Evolutionary conservation across 371 early-diverging fungal genomes (phyloP), one percentile per base, ranked within the genome.

Genomic region (Mortierella sp.): DNA sequence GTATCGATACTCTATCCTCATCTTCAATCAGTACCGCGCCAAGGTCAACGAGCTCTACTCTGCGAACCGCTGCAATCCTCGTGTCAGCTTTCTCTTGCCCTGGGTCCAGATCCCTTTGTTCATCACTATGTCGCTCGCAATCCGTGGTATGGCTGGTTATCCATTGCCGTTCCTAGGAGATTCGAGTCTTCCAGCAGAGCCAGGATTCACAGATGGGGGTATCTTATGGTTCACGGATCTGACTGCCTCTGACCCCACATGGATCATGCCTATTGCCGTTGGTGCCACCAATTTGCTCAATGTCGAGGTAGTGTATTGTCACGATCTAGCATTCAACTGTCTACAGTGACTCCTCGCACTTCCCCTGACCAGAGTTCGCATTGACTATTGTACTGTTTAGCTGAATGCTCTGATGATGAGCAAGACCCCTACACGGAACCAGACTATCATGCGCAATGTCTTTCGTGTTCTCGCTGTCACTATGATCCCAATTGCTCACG

Each of bases 51-150:
- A 81, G 14, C 82, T 93, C 10, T 92, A 92, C 71, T 67, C 80
- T 7, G 74, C 81, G 21, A 74, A 92, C 63, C 79, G 84, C 22
- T 92, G 91, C 67, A 68, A 81, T 9, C 91, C 94, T 0, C 79
- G 88, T 46, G 83, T 87, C 52, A 80, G 89, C 12, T 81, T 92
- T 37, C 10, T 89, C 24, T 62, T 92, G 24, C 93, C 92, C 0
- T 90, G 83, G 80, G 81, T 90, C 0, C 95, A 94, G 61, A 87
- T 93, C 9, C 94, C 95, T 0, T 69, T 94, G 1, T 94, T 92
- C 67, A 67, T 93, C 14, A 78, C 85, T 53, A 86, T 89, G 85
- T 88, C 93, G 0, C 68, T 92, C 21, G 85, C 92, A 0, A 62
- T 94, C 39, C 76, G 94, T 31, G 82, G 87, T 41, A 82, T 94